Conservation (phyloP, 108 stramenopile species). For the Cyclotella cryptica region DNA sequence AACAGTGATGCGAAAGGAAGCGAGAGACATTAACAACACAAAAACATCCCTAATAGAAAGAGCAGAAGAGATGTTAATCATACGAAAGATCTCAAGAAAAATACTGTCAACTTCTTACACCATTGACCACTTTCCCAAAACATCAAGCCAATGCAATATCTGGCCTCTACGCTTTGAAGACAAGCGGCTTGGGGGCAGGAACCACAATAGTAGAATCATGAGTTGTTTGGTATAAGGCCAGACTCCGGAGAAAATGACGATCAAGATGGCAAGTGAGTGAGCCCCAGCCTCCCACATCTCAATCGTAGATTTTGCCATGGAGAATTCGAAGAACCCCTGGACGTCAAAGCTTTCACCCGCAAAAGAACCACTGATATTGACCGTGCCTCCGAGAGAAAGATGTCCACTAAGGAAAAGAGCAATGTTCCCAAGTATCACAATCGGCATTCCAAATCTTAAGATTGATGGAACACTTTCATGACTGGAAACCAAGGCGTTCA, state of each 20-base stretch:
- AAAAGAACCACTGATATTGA: constrained; percentile 60
- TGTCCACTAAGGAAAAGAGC: constrained; percentile 81
- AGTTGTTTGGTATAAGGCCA: constrained; percentile 88
- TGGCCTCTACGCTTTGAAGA: constrained; percentile 62
- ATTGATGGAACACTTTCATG: constrained; percentile 49
- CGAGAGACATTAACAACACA: constrained; percentile 71
- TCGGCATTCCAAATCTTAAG: constrained; percentile 61
- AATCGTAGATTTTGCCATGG: constrained; percentile 67
- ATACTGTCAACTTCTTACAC: too few species aligned
- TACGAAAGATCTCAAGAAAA: too few species aligned
- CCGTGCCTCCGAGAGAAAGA: constrained; percentile 66
- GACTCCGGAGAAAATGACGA: constrained; percentile 78
- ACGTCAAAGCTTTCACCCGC: constrained; percentile 58
- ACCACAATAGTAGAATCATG: constrained; percentile 72
- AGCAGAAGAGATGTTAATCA: too few species aligned
- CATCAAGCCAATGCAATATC: constrained; percentile 81
- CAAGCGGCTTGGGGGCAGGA: constrained; percentile 57
- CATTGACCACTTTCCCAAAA: constrained; percentile 69
- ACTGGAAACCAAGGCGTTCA: constrained; percentile 62
- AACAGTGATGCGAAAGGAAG: constrained; percentile 73
- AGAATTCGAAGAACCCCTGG: constrained; percentile 74
- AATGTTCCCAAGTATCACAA: constrained; percentile 75
- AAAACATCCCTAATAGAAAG: too few species aligned
- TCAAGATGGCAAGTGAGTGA: constrained; percentile 68
- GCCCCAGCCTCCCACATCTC: constrained; percentile 80